Evolutionary conservation across 768 basidiomycete species (phyloP).

Genomic region (Suillus brevipes): DNA sequence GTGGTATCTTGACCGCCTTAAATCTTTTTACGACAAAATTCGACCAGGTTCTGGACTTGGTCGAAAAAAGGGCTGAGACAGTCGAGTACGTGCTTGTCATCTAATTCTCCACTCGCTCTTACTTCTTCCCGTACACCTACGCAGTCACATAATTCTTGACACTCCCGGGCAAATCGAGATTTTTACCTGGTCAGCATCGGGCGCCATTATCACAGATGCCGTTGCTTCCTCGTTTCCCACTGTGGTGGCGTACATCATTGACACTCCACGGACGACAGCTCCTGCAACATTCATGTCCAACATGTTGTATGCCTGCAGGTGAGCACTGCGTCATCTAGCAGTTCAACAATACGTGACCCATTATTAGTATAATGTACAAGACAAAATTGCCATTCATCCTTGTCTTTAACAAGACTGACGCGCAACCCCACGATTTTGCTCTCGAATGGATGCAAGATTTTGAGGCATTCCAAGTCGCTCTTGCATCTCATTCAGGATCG

Average conservation of each 20-base stretch:
- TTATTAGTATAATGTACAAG: conserved; percentile 88
- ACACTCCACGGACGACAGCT: conserved; percentile 90
- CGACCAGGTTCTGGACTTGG: conserved; percentile 88
- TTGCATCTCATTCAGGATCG: conserved; percentile 67
- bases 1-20: conserved; percentile 94
- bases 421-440: conserved; percentile 86
- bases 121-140: background rate
- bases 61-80: conserved; percentile 86
- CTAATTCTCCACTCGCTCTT: background rate
- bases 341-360: conserved; percentile 1
- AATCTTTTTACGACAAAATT: conserved; percentile 99
- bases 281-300: conserved; percentile 99
- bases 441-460: conserved; percentile 99
- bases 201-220: conserved; percentile 97
- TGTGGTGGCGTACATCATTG: conserved; percentile 95
- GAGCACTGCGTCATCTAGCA: conserved; percentile 23
- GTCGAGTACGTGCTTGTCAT: conserved; percentile 68
- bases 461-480: conserved; percentile 88
- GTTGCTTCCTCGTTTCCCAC: conserved; percentile 91
- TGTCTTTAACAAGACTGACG: conserved; percentile 99
- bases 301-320: conserved; percentile 99
- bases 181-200: conserved; percentile 99
- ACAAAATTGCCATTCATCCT: conserved; percentile 96
- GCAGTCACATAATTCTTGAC: conserved; percentile 90
- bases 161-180: conserved; percentile 99